Base-by-base conservation (phyloP, 306 rosid species). In the Lupinus albus region DNA sequence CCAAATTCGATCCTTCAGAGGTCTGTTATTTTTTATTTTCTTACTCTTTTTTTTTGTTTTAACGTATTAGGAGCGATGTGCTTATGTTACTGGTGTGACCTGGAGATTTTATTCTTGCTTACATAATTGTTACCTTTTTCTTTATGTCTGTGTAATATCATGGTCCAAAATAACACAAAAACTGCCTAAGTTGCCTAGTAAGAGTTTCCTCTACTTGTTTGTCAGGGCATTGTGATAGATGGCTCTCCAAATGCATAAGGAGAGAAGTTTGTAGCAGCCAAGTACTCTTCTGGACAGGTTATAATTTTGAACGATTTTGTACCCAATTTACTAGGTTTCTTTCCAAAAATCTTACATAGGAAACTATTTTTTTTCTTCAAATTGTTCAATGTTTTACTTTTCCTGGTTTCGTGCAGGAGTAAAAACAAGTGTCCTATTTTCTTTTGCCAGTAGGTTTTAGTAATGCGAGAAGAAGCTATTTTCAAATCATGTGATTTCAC, bases 1-100 rank as follows among this genome's bases (percentile, higher is more conserved):
- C 96, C 67, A 90, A 86, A 76, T 90, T 94, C 81, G 92, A 90
- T 74, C 99, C 99, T 73, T 89, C 95, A 4, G 99, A 94, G 99
- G 97, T 88, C 54, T 73, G 86, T 78, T 56, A 41, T 32, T 42
- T 53, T 57, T 71, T 6, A 32, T 58, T 53, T 76, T 28, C 68
- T 28, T 72, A 28, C 63, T 20, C 8, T 39, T n/a, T 4, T n/a
- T 4, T 28, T 5, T 13, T 4, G 62, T 60, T 69, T 61, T 39
- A 9, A 11, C 56, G 67, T 53, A 54, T 48, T 44, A 30, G 47
- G 33, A 68, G 53, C n/a, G 32, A 1, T n/a, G 10, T 71, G 70
- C 58, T 55, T 51, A 68, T 53, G 35, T 52, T 30, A 44, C 60
- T 20, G 4, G 25, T 48, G 63, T 53, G 63, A 68, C 48, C 45